phyloP scores from a whole-genome alignment of 2,329 filamentous ascomycete species.

The Monosporascus sp. region DNA sequence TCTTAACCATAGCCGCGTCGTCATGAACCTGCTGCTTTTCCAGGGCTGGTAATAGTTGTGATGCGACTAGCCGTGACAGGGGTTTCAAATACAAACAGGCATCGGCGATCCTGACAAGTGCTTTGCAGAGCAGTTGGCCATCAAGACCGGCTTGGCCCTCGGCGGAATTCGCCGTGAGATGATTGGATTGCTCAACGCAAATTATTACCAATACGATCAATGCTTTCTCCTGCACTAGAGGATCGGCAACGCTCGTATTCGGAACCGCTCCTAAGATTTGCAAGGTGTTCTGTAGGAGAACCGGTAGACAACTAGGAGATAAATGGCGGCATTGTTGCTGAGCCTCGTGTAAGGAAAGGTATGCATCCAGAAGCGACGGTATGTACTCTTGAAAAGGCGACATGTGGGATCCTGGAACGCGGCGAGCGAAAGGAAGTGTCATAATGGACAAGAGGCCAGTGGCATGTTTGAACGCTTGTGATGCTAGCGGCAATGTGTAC shows the following conservation, averaged over 20 bases:
- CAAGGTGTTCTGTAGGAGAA: conserved; percentile 32
- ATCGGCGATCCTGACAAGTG: conserved; percentile 33
- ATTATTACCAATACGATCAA: conserved; percentile 34
- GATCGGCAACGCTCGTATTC: conserved; percentile 3
- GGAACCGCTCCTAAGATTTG: conserved; percentile 22
- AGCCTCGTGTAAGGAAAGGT: conserved; percentile 36
- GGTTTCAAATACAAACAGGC: conserved; percentile 25
- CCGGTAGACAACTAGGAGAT: conserved; percentile 26
- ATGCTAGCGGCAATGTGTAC: conserved; percentile 34
- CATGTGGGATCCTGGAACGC: conserved; percentile 26
- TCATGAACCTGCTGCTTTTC: conserved; percentile 30
- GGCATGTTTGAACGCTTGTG: conserved; percentile 43
- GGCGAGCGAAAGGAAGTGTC: conserved; percentile 32
- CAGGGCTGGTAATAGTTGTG: conserved; percentile 38
- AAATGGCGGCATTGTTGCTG: conserved; percentile 33
- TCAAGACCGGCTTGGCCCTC: conserved; percentile 22
- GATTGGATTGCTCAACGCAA: conserved; percentile 35
- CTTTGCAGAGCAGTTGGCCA: conserved; percentile 31
- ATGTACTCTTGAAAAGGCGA: conserved; percentile 34
- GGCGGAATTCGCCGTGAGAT: conserved; percentile 21
- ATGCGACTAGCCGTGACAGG: conserved; percentile 35
- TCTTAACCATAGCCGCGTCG: conserved; percentile 25
- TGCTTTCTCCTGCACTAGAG: conserved; percentile 29
- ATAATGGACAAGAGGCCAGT: conserved; percentile 39
- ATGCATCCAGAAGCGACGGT: conserved; percentile 46